Conservation (phyloP, 768 basidiomycete species). For the Boletus eberwhitei region DNA sequence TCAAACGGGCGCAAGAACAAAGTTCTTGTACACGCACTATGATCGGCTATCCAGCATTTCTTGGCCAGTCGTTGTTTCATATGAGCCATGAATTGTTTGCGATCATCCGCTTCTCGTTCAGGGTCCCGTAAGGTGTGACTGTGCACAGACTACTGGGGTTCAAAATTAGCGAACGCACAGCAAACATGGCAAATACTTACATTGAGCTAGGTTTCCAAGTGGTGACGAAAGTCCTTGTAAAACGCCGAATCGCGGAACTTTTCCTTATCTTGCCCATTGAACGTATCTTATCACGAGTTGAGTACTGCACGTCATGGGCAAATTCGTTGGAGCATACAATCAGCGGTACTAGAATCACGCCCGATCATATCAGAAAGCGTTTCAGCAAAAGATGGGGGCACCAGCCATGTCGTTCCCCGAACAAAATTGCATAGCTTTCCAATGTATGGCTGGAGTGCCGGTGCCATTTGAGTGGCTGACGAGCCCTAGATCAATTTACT, state of each 20-base stretch:
- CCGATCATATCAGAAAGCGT: too few species aligned
- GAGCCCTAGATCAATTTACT: constrained; percentile 44
- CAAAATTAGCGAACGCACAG: neutral
- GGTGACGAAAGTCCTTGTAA: constrained; percentile 47
- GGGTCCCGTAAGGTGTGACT: constrained; percentile 41
- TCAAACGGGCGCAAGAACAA: neutral
- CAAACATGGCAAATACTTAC: neutral
- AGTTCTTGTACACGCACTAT: constrained; percentile 17
- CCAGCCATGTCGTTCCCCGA: too few species aligned
- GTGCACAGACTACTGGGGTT: constrained; percentile 28
- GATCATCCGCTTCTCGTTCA: constrained; percentile 30
- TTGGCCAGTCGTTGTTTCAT: constrained; percentile 52
- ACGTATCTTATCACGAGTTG: too few species aligned
- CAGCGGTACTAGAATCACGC: too few species aligned
- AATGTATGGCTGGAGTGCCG: too few species aligned
- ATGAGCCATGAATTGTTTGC: constrained; percentile 36
- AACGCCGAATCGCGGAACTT: too few species aligned
- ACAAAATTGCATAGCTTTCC: too few species aligned
- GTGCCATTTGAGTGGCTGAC: too few species aligned
- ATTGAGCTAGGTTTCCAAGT: constrained; percentile 49
- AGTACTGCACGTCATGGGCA: too few species aligned
- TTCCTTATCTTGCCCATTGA: too few species aligned
- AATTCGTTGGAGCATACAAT: too few species aligned
- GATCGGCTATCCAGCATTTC: constrained; percentile 60
- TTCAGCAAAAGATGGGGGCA: too few species aligned